phyloP scores from a whole-genome alignment of 371 early-diverging fungal genomes.

The Apophysomyces trapeziformis region DNA sequence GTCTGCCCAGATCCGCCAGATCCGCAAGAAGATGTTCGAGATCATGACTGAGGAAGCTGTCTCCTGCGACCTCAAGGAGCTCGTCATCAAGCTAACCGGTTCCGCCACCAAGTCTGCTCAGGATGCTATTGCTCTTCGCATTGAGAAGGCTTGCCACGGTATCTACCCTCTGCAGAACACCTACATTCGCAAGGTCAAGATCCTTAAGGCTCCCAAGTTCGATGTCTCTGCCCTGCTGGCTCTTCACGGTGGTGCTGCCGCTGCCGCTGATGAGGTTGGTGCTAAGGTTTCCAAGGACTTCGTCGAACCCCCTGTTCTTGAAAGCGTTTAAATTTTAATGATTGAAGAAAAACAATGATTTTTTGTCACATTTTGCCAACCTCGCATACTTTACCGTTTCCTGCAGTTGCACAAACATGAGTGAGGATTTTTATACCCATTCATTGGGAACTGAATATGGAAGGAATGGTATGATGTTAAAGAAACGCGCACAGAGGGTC shows the following conservation, averaged over 20 bases:
- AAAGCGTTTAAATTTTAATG: slow-evolving; percentile 66
- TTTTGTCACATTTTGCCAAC: too few relatives aligned
- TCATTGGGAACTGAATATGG: too few relatives aligned
- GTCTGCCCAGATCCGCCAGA: slow-evolving; percentile 95
- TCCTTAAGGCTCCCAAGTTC: slow-evolving; percentile 97
- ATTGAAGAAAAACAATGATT: not conserved
- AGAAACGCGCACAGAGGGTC: too few relatives aligned
- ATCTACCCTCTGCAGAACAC: slow-evolving; percentile 99
- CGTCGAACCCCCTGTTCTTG: slow-evolving; percentile 82
- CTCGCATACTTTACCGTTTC: too few relatives aligned
- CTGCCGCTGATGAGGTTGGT: slow-evolving; percentile 77
- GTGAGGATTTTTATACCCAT: slow-evolving; percentile 43
- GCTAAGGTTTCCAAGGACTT: slow-evolving; percentile 77
- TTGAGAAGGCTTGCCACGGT: slow-evolving; percentile 96
- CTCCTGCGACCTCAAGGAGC: slow-evolving; percentile 94
- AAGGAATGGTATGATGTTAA: too few relatives aligned
- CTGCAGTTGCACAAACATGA: too few relatives aligned
- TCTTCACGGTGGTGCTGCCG: slow-evolving; percentile 90
- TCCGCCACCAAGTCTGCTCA: slow-evolving; percentile 55
- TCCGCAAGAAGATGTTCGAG: slow-evolving; percentile 99
- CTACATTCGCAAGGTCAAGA: slow-evolving; percentile 99
- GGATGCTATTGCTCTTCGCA: slow-evolving; percentile 93
- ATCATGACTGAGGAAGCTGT: slow-evolving; percentile 93
- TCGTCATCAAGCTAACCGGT: slow-evolving; percentile 95
- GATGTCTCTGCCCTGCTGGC: slow-evolving; percentile 96